A percentile compares a stretch with the other conserved stretches of the same genome.
Evolutionary conservation across 257 asterid genomes (phyloP).

Genomic region (Phtheirospermum japonicum): DNA sequence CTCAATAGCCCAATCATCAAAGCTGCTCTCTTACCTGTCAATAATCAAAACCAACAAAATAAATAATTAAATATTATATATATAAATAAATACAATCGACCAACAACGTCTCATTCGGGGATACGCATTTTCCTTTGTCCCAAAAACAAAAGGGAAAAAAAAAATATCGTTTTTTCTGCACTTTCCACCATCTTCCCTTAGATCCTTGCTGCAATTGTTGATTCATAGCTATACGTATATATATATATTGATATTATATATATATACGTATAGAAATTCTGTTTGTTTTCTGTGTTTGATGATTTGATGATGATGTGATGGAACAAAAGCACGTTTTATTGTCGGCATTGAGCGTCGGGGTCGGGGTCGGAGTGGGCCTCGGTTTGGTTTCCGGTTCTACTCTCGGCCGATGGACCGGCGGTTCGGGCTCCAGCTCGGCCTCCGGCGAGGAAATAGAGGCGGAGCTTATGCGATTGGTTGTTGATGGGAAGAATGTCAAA

Average conservation of each 20-base stretch:
- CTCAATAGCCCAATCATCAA: no score
- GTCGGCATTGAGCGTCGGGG: constrained; percentile 97
- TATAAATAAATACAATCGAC: neutral
- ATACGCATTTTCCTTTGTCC: constrained; percentile 31
- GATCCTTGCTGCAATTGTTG: constrained; percentile 17
- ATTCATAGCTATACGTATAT: constrained; percentile 26
- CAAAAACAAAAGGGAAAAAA: no score
- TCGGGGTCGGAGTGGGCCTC: constrained; percentile 87
- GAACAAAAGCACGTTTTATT: constrained; percentile 79
- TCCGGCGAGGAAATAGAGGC: constrained; percentile 56
- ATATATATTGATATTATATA: constrained; percentile 17
- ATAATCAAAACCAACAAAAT: no score
- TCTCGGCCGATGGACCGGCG: constrained; percentile 55
- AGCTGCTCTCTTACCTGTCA: no score
- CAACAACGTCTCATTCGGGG: constrained; percentile 47
- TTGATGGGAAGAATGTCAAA: constrained; percentile 51
- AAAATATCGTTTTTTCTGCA: neutral
- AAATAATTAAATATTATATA: no score
- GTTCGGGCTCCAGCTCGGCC: constrained; percentile 29
- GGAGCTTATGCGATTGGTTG: constrained; percentile 65
- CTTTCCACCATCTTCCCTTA: constrained; percentile 18
- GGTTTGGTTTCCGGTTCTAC: constrained; percentile 80
- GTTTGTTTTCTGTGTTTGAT: neutral
- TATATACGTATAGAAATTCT: constrained; percentile 4
- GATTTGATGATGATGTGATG: constrained; percentile 55